Evolutionary conservation across 2,329 filamentous ascomycete species (phyloP).

Genomic region (Rhytidhysteron rufulum): DNA sequence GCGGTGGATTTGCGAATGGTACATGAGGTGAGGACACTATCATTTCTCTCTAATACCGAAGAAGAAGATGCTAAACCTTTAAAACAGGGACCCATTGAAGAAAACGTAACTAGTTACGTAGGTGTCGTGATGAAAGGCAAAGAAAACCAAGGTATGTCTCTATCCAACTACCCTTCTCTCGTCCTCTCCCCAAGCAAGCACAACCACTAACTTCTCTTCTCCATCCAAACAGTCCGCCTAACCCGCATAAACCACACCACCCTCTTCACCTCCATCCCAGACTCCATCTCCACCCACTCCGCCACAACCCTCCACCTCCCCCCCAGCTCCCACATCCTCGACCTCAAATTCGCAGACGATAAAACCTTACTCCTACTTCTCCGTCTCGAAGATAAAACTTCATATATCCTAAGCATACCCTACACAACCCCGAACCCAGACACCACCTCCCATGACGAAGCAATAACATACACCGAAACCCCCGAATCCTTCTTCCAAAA

Average conservation of each 20-base stretch:
- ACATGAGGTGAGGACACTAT: constrained; percentile 38
- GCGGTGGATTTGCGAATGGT: constrained; percentile 57
- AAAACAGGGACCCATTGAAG: too few relatives aligned
- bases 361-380: constrained; percentile 59
- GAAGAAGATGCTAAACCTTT: too few relatives aligned
- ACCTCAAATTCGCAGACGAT: constrained; percentile 67
- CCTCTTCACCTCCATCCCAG: constrained; percentile 38
- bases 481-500: too few relatives aligned
- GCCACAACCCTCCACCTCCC: constrained; percentile 52
- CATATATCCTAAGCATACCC: constrained; percentile 17
- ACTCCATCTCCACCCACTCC: constrained; percentile 30
- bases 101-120: constrained; percentile 8
- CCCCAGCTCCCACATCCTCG: constrained; percentile 45
- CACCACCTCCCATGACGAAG: constrained; percentile 5
- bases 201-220: not conserved
- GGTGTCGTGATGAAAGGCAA: constrained; percentile 2
- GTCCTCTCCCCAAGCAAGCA: not conserved
- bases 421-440: constrained; percentile 12
- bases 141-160: constrained; percentile 8
- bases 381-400: constrained; percentile 27
- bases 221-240: constrained; percentile 18
- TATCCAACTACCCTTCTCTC: not conserved
- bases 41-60: constrained; percentile 1
- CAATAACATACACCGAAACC: too few relatives aligned
- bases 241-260: constrained; percentile 32